phyloP scores from a whole-genome alignment of 2,329 filamentous ascomycete genomes.

The Ascochyta pisi region DNA sequence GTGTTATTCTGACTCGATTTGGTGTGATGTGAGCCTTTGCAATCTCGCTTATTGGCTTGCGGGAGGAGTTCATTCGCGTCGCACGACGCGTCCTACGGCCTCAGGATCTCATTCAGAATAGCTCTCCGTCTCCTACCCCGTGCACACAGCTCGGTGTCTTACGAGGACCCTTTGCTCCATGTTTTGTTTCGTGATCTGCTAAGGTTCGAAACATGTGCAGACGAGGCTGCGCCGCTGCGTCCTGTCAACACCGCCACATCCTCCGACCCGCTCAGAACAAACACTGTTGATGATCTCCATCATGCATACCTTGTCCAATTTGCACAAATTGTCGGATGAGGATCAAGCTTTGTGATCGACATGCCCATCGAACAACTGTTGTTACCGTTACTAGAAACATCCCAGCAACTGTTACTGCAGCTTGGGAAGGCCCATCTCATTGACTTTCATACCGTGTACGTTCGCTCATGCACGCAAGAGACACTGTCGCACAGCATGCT shows the following conservation, averaged over 20 bases:
- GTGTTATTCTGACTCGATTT: conserved; percentile 9
- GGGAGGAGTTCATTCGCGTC: conserved; percentile 3
- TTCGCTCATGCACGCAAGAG: not conserved
- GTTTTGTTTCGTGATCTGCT: conserved; percentile 10
- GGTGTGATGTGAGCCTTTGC: conserved; percentile 11
- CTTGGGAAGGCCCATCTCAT: conserved; percentile 1
- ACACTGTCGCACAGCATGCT: not conserved
- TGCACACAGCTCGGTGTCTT: conserved; percentile 7
- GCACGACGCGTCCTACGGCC: conserved; percentile 10
- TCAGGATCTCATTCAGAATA: not conserved
- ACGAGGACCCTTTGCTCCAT: conserved; percentile 11
- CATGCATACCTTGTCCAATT: not conserved
- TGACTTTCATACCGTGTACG: not conserved
- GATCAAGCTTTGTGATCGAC: conserved; percentile 5
- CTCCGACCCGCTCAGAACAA: not conserved
- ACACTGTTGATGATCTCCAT: conserved; percentile 1
- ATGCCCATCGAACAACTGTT: not conserved
- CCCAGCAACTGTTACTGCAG: not conserved
- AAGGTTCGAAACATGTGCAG: conserved; percentile 9
- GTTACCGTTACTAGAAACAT: not conserved
- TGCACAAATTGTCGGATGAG: not conserved
- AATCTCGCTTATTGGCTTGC: conserved; percentile 15
- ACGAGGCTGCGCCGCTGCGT: conserved; percentile 6
- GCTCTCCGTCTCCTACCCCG: not conserved
- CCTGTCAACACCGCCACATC: conserved; percentile 13